phyloP scores from a whole-genome alignment of 1,284 basidiomycete genomes.

The Malassezia restricta region DNA sequence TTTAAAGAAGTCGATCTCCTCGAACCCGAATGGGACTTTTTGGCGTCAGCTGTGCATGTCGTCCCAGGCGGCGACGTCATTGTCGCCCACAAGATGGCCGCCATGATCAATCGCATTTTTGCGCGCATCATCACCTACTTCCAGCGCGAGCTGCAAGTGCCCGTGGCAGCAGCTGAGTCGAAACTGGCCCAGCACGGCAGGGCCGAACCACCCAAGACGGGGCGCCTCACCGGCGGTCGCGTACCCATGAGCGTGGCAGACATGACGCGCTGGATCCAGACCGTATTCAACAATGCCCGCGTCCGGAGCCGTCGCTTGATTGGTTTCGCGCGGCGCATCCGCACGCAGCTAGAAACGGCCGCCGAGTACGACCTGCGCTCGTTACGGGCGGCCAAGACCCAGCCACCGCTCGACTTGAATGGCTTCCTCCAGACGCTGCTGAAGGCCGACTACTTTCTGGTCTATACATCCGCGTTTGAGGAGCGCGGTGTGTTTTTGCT shows the following conservation, averaged over 20 bases:
- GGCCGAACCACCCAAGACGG: slow-evolving; percentile 19
- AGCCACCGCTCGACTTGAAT: slow-evolving; percentile 53
- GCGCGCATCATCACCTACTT: slow-evolving; percentile 75
- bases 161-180: slow-evolving; percentile 41
- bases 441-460: slow-evolving; percentile 80
- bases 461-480: slow-evolving; percentile 80
- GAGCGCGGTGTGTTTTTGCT: slow-evolving; percentile 87
- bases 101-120: slow-evolving; percentile 49
- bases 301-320: slow-evolving; percentile 86
- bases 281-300: slow-evolving; percentile 83
- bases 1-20: slow-evolving; percentile 96
- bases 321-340: slow-evolving; percentile 56
- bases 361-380: slow-evolving; percentile 81
- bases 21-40: slow-evolving; percentile 89
- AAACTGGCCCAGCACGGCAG: background rate
- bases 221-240: slow-evolving; percentile 23
- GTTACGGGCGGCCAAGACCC: slow-evolving; percentile 15
- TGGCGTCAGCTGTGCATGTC: slow-evolving; percentile 81
- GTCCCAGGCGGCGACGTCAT: slow-evolving; percentile 77
- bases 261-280: slow-evolving; percentile 75
- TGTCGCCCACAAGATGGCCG: slow-evolving; percentile 55
- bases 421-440: slow-evolving; percentile 69
- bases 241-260: slow-evolving; percentile 63
- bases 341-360: slow-evolving; percentile 80
- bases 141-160: slow-evolving; percentile 77